Percentiles rank a stretch among this genome's conserved stretches.
phyloP scores from a whole-genome alignment of 768 basidiomycete genomes.

The Pisolithus microcarpus region DNA sequence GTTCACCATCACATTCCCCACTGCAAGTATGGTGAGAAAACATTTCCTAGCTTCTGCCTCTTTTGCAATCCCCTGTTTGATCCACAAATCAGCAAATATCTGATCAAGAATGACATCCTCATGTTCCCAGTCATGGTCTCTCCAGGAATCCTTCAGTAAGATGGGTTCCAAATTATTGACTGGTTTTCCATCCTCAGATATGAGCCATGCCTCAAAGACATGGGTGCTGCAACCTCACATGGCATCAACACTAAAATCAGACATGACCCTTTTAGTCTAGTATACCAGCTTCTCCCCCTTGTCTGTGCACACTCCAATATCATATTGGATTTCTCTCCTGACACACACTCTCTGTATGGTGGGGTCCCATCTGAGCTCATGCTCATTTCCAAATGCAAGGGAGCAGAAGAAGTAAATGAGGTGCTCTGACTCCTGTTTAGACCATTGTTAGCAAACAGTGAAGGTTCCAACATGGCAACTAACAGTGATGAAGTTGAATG shows the following conservation, averaged over 20 bases:
- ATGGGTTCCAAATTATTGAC: neutral
- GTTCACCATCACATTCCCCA: neutral
- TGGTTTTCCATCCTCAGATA: neutral
- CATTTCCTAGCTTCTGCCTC: neutral
- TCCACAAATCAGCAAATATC: neutral
- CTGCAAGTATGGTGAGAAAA: neutral
- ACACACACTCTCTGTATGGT: neutral
- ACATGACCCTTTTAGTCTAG: neutral
- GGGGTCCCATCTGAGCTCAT: constrained; percentile 2
- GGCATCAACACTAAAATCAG: neutral
- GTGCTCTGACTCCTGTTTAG: neutral
- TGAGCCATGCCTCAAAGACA: neutral
- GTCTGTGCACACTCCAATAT: neutral
- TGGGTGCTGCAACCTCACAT: neutral
- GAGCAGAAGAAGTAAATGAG: neutral
- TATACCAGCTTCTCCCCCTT: neutral
- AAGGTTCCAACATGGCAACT: neutral
- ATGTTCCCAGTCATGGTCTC: neutral
- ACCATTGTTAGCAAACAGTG: neutral
- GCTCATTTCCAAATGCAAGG: neutral
- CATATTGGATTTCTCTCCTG: neutral
- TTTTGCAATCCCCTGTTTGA: neutral
- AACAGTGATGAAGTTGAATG: neutral
- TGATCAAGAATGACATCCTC: neutral
- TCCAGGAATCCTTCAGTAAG: neutral